phyloP scores from a whole-genome alignment of 2,329 filamentous ascomycete species.

The Fusarium bactridioides region DNA sequence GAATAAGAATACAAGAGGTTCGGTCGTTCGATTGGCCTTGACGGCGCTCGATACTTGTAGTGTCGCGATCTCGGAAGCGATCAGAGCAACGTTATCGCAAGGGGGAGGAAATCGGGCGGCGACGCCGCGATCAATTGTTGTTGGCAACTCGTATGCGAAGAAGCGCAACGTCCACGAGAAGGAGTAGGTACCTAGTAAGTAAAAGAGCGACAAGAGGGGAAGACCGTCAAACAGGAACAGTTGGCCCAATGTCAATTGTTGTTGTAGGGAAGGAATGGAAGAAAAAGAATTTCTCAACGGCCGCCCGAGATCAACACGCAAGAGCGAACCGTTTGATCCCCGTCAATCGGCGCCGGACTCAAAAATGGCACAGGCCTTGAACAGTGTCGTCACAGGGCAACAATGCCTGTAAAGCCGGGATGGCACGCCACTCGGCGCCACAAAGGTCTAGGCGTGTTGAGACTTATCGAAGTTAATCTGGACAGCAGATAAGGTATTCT shows the following conservation, averaged over 20 bases:
- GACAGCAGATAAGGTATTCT: neutral
- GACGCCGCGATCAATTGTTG: constrained; percentile 33
- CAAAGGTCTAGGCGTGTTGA: constrained; percentile 25
- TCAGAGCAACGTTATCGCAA: constrained; percentile 22
- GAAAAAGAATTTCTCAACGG: constrained; percentile 22
- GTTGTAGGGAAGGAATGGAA: neutral
- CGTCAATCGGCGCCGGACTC: neutral
- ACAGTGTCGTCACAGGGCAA: constrained; percentile 42
- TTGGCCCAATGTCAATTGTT: neutral
- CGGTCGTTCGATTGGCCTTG: constrained; percentile 10
- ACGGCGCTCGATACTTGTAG: constrained; percentile 4
- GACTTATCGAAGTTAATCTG: neutral
- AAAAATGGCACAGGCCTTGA: constrained; percentile 39
- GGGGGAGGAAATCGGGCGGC: constrained; percentile 27
- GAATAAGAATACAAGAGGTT: constrained; percentile 8
- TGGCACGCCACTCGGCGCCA: constrained; percentile 36
- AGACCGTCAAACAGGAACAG: neutral
- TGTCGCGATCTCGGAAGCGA: constrained; percentile 26
- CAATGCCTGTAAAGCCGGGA: constrained; percentile 19
- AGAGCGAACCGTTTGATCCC: constrained; percentile 19
- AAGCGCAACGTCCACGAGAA: constrained; percentile 6
- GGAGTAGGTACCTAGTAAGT: neutral
- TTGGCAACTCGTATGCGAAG: constrained; percentile 14
- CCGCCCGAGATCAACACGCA: neutral
- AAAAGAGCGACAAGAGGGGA: neutral